These are phyloP conservation scores for Arthrobotrys iridis DNA, from an alignment of 2,329 filamentous ascomycete species.

Conservation along the genomic window DNA sequence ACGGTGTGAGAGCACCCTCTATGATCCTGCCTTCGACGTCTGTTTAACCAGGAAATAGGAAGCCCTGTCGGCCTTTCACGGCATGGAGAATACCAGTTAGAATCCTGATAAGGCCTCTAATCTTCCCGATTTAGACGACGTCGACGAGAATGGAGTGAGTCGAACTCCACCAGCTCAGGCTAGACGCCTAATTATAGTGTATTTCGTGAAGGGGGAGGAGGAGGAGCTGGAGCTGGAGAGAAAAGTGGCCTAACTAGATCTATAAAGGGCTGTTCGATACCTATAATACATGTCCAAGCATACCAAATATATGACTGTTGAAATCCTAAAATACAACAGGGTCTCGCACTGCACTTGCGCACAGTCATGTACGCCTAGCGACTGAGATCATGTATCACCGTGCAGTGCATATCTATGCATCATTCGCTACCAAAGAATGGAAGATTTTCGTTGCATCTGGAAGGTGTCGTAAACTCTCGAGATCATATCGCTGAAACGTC, in stretches of 20 bases:
- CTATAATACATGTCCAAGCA: neutral
- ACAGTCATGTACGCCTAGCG: conserved; percentile 11
- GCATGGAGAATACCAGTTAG: neutral
- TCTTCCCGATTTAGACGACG: neutral
- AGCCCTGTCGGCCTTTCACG: neutral
- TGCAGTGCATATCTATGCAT: conserved; percentile 27
- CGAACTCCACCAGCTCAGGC: neutral
- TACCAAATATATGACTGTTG: neutral
- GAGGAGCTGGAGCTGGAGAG: neutral
- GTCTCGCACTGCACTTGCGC: neutral
- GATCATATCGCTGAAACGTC: conserved; percentile 16
- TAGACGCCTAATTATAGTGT: conserved; percentile 19
- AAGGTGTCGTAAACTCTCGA: conserved; percentile 9
- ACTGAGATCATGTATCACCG: conserved; percentile 21
- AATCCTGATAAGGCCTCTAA: neutral
- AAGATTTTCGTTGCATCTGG: conserved; percentile 27
- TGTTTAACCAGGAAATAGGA: neutral
- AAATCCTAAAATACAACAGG: conserved; percentile 5
- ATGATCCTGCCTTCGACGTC: neutral
- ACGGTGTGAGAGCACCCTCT: neutral
- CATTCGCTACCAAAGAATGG: conserved; percentile 48
- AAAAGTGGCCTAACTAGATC: conserved; percentile 1
- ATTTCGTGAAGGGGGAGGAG: conserved; percentile 2
- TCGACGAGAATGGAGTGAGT: conserved; percentile 1
- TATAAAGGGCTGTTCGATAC: neutral